Evolutionary conservation across 331 rosid species (phyloP), one percentile per base, ranked within the genome.

Genomic region (Saraca asoca): DNA sequence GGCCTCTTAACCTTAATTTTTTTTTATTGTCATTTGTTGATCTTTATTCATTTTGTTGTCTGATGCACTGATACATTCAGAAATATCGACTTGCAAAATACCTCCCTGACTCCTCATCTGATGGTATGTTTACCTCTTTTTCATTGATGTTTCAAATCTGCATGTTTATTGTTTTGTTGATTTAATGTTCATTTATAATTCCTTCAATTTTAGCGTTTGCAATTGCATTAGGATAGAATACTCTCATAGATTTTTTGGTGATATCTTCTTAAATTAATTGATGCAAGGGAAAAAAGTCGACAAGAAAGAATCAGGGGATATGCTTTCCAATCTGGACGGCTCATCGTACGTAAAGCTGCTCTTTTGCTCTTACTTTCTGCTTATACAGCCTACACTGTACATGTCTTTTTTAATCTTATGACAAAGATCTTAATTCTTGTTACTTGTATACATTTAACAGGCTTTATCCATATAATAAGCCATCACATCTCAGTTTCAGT

Each of bases 61-160:
- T 71, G 67, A 62, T 81, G 63, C 62, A 48, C 9, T 71, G 67
- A 62, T 81, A 60, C 62, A 48, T 81, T 64, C 88, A 94, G 99
- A 94, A 94, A 86, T 94, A 94, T 82, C 88, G 99, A 39, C 91
- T 94, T 37, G 99, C 99, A 67, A 94, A 94, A 69, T 94, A 90
- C 81, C 78, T 94, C 53, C 99, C 99, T 0, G 97, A 94, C 60
- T 78, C 92, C 70, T 78, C 85, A 3, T 80, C 97, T 15, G 97
- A 90, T 83, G 99, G 99, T 94, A 83, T 55, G 89, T 73, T 58
- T 59, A 72, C 74, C 68, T 50, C 12, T 63, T 58, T 77, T 46
- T 39, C n/a, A 3, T 34, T 39, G 58, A 62, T 69, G 33, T 73
- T 66, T 49, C 37, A 55, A 42, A 7, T 75, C 13, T 19, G 55